Base-by-base conservation (phyloP, 345 rosid species). In the Rhodamnia argentea region DNA sequence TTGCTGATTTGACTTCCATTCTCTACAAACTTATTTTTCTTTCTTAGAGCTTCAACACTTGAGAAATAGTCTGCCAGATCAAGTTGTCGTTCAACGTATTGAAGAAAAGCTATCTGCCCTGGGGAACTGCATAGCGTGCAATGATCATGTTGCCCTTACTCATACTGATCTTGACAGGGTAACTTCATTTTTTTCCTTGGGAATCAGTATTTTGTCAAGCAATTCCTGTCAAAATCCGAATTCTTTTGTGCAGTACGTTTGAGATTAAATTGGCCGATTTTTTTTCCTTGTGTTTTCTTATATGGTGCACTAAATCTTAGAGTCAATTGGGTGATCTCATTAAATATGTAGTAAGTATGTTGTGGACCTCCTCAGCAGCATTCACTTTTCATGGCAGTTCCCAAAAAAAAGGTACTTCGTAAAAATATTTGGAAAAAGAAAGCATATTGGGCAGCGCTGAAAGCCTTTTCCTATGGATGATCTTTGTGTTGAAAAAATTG, bases 101-200 rank as follows among this genome's bases (percentile, higher is more conserved):
- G 99, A 96, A 11, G 99, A 96, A 92, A 97, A 89, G 62, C 91
- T 98, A 52, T 95, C 99, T 89, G 99, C 99, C 29, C 92, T 98
- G 75, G 99, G 99, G 29, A 98, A 98, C 75, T 94, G 99, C 88
- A 92, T 98, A 87, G 97, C 98, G 53, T 98, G 99, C 93, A 96
- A 98, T 90, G 98, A 98, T 85, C 96, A 96, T 89, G 99, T 95
- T 78, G 99, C 99, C 82, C 94, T 96, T 88, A 92, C 97, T 13
- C 99, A 98, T 91, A 95, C 98, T 15, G 99, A 98, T 87, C 95
- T 96, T 81, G 99, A 95, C 92, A 92, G 32, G 91, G 96, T 94
- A 89, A 85, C 85, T 15, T 6, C 83, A 32, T 83, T 22, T 37
- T 37, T 75, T 58, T n/a, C 13, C 26, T 62, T 40, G 15, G 23